A percentile compares a stretch with the other conserved stretches of the same genome.
These are phyloP conservation scores for Daedaleopsis nitida DNA, from an alignment of 768 basidiomycete genomes.

Conservation along the genomic window DNA sequence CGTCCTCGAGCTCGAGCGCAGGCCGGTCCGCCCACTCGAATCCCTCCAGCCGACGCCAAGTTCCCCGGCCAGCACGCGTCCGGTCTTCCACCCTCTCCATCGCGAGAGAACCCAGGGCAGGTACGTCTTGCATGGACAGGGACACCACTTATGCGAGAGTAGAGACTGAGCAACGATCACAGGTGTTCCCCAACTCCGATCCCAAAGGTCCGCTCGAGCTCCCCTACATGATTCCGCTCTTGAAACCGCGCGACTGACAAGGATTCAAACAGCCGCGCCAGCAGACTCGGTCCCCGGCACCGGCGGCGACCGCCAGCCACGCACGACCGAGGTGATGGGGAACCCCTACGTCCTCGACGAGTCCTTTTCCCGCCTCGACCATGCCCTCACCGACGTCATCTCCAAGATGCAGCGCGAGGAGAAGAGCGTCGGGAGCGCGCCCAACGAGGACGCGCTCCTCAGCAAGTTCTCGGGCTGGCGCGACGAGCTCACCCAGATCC, in stretches of 20 bases:
- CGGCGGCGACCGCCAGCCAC: slow-evolving; percentile 22
- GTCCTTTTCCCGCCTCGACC: slow-evolving; percentile 46
- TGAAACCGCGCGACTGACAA: background rate
- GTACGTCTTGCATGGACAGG: slow-evolving; percentile 25
- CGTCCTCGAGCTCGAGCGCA: background rate
- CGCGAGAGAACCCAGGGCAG: slow-evolving; percentile 48
- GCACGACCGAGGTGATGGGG: slow-evolving; percentile 35
- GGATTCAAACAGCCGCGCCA: slow-evolving; percentile 23
- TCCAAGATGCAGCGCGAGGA: slow-evolving; percentile 47
- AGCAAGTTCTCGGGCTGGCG: slow-evolving; percentile 46
- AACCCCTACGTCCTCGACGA: slow-evolving; percentile 50
- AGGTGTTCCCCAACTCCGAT: slow-evolving; percentile 54
- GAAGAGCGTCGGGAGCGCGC: slow-evolving; percentile 36
- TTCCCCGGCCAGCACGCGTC: slow-evolving; percentile 38
- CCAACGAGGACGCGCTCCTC: slow-evolving; percentile 37
- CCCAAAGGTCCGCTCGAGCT: slow-evolving; percentile 35
- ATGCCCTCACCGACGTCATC: slow-evolving; percentile 45
- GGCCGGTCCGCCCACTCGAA: background rate
- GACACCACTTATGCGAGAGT: background rate
- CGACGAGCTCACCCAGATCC: slow-evolving; percentile 40
- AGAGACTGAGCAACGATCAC: background rate
- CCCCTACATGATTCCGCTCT: background rate
- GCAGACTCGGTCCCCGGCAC: slow-evolving; percentile 25
- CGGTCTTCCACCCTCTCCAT: slow-evolving; percentile 47
- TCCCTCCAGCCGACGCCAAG: slow-evolving; percentile 38